Evolutionary conservation across 192 early-diverging fungal species (phyloP).

Genomic region (Hyaloraphidium curvatum): DNA sequence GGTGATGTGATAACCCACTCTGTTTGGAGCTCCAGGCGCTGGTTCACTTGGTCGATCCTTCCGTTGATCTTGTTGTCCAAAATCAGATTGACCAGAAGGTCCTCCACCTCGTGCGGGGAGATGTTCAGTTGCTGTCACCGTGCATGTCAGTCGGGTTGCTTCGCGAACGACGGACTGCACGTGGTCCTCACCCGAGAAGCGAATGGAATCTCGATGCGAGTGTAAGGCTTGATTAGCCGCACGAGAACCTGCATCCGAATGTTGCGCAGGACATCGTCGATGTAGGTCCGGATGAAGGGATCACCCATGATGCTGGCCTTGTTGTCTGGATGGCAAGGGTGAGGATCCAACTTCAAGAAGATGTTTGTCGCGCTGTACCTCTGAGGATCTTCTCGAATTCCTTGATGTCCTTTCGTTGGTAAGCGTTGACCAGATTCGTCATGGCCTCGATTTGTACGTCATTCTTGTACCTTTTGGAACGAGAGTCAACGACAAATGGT

Average conservation of each 20-base stretch:
- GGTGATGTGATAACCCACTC: no score
- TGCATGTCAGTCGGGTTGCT: no score
- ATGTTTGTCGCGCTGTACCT: conserved; percentile 8
- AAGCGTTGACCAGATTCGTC: conserved; percentile 76
- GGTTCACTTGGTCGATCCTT: conserved; percentile 78
- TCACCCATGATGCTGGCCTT: conserved; percentile 64
- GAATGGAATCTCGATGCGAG: conserved; percentile 65
- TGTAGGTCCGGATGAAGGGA: conserved; percentile 71
- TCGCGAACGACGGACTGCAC: no score
- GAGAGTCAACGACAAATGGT: conserved; percentile 3
- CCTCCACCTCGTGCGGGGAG: conserved; percentile 54
- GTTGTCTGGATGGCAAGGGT: conserved; percentile 24
- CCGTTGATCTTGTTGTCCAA: conserved; percentile 71
- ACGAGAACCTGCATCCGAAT: conserved; percentile 83
- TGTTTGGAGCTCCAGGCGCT: conserved; percentile 47
- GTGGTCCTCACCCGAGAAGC: conserved; percentile 49
- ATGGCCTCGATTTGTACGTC: conserved; percentile 85
- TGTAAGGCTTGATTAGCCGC: conserved; percentile 74
- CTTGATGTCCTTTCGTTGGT: conserved; percentile 67
- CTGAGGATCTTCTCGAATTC: conserved; percentile 75
- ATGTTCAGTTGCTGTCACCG: conserved; percentile 49
- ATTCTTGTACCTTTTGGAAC: conserved; percentile 53
- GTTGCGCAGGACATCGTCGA: conserved; percentile 79
- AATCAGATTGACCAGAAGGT: conserved; percentile 69
- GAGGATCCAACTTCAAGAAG: background rate